Evolutionary conservation across 148 eudicot species (phyloP).

Genomic region (Suaeda aralocaspica): DNA sequence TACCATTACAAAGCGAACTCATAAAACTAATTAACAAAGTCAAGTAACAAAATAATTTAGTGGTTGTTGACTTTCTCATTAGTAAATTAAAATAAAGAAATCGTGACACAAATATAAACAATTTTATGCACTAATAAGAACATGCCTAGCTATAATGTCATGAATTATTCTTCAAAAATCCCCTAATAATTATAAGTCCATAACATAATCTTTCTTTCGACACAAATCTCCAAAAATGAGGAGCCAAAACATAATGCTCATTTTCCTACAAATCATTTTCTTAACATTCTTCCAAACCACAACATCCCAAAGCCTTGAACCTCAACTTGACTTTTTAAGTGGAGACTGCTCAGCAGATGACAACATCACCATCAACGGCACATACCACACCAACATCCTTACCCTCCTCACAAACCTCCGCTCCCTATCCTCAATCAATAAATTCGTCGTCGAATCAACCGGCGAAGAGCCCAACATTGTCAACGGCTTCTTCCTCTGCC

Average conservation of each 20-base stretch:
- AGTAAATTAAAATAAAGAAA: too few relatives aligned
- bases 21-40: too few relatives aligned
- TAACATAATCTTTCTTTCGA: too few relatives aligned
- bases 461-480: slow-evolving; percentile 10
- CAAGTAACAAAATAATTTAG: too few relatives aligned
- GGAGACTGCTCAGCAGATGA: neutral
- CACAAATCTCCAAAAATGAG: slow-evolving; percentile 1
- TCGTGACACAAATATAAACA: too few relatives aligned
- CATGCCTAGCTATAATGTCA: too few relatives aligned
- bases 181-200: too few relatives aligned
- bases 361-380: neutral
- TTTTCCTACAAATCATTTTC: neutral
- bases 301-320: slow-evolving; percentile 9
- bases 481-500: slow-evolving; percentile 26
- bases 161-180: too few relatives aligned
- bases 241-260: neutral
- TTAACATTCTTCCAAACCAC: neutral
- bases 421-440: neutral
- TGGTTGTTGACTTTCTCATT: too few relatives aligned
- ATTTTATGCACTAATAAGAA: too few relatives aligned
- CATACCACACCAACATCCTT: slow-evolving; percentile 20
- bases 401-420: slow-evolving; percentile 9
- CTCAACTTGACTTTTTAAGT: neutral
- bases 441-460: slow-evolving; percentile 2
- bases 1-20: too few relatives aligned